Percentiles rank a stretch among this genome's conserved stretches.
Evolutionary conservation across 177 flowering plant genomes (phyloP).

Genomic region (Vitis hybrid): DNA sequence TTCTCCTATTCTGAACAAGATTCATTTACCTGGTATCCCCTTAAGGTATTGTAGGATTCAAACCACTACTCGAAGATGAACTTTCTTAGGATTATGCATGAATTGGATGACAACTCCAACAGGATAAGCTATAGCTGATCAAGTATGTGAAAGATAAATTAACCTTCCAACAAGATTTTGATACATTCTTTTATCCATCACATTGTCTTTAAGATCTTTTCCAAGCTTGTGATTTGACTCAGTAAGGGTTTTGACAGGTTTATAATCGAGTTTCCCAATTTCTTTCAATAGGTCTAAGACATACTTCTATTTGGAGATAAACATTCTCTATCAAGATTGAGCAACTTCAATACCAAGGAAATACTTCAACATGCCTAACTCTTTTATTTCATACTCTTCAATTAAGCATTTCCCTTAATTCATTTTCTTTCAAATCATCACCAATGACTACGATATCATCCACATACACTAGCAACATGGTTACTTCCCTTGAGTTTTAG

Average conservation of each 20-base stretch:
- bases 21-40: no score
- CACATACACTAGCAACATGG: not conserved
- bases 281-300: not conserved
- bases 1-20: no score
- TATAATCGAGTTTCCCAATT: not conserved
- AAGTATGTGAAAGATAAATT: not conserved
- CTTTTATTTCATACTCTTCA: slow-evolving; percentile 1
- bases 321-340: not conserved
- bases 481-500: not conserved
- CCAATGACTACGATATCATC: not conserved
- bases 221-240: not conserved
- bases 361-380: not conserved
- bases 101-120: no score
- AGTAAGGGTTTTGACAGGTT: not conserved
- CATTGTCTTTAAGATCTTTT: not conserved
- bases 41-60: no score
- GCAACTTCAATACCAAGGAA: not conserved
- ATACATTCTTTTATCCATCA: not conserved
- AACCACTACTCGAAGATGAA: no score
- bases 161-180: not conserved
- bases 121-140: no score
- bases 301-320: not conserved
- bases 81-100: no score
- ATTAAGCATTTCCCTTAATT: not conserved
- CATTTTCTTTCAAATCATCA: not conserved